Evolutionary conservation across 2,329 filamentous ascomycete genomes (phyloP).

Genomic region (Nothophoma quercina): DNA sequence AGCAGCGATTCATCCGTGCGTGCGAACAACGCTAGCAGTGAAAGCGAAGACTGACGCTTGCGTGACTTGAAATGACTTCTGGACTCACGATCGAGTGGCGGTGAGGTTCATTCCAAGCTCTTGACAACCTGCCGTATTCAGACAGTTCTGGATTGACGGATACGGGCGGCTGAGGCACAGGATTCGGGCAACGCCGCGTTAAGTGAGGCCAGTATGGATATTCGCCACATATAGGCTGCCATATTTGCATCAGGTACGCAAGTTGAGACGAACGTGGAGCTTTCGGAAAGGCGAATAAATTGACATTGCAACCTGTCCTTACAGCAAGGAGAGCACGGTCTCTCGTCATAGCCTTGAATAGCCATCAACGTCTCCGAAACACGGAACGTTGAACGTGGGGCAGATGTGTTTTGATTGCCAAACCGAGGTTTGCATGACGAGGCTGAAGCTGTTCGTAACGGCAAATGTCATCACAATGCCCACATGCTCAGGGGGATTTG

Average conservation of each 20-base stretch:
- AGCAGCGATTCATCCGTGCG: no score
- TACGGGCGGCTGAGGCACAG: conserved; percentile 1
- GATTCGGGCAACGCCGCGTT: background rate
- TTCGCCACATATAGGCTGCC: conserved; percentile 16
- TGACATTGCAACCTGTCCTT: background rate
- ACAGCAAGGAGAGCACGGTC: background rate
- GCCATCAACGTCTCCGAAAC: background rate
- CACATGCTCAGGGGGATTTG: conserved; percentile 1
- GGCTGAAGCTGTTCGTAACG: background rate
- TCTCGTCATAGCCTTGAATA: background rate
- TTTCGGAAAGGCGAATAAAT: background rate
- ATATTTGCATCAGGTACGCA: background rate
- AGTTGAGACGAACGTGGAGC: background rate
- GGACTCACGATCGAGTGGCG: background rate
- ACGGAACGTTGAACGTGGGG: background rate
- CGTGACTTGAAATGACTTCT: background rate
- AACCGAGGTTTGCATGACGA: conserved; percentile 2
- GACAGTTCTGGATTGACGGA: background rate
- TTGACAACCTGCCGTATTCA: conserved; percentile 11
- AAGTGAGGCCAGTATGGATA: background rate
- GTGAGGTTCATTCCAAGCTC: conserved; percentile 8
- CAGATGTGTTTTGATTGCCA: background rate
- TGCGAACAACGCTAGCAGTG: background rate
- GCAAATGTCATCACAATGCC: conserved; percentile 10
- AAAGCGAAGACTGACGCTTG: background rate